A percentile compares a stretch with the other conserved stretches of the same genome.
These are phyloP conservation scores for Phalaenopsis aphrodite DNA, from an alignment of 106 monocot genomes.

Conservation along the genomic window DNA sequence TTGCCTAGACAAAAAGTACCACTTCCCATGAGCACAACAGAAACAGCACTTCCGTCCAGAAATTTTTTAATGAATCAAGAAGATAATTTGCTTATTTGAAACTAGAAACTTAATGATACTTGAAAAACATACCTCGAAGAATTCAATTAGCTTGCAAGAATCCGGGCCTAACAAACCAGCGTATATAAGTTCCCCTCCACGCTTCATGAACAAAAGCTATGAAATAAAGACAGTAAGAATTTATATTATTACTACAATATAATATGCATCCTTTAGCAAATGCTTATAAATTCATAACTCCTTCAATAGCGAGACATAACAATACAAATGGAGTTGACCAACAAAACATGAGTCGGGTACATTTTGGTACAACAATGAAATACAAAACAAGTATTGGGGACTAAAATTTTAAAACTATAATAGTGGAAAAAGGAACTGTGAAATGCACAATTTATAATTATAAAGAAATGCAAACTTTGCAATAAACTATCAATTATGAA, in stretches of 20 bases:
- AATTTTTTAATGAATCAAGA: not conserved
- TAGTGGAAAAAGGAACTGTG: not conserved
- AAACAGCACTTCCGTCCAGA: not conserved
- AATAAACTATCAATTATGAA: not conserved
- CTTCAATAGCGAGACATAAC: not conserved
- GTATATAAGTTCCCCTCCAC: constrained; percentile 96
- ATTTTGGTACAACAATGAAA: not conserved
- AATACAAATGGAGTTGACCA: not conserved
- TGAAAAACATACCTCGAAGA: constrained; percentile 63
- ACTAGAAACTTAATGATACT: not conserved
- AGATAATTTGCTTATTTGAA: not conserved
- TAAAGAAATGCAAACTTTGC: not conserved
- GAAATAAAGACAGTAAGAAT: constrained; percentile 4
- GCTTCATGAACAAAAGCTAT: constrained; percentile 99
- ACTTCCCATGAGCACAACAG: not conserved
- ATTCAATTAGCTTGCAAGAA: constrained; percentile 75
- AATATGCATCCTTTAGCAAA: not conserved
- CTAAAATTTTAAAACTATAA: not conserved
- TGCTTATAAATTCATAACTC: not conserved
- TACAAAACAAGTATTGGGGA: not conserved
- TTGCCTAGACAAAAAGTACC: constrained; percentile 43
- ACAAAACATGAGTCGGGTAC: not conserved
- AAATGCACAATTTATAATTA: not conserved
- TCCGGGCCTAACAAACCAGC: constrained; percentile 84
- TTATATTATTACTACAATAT: not conserved